Evolutionary conservation across 306 rosid genomes (phyloP).

Genomic region (Quillaja saponaria): DNA sequence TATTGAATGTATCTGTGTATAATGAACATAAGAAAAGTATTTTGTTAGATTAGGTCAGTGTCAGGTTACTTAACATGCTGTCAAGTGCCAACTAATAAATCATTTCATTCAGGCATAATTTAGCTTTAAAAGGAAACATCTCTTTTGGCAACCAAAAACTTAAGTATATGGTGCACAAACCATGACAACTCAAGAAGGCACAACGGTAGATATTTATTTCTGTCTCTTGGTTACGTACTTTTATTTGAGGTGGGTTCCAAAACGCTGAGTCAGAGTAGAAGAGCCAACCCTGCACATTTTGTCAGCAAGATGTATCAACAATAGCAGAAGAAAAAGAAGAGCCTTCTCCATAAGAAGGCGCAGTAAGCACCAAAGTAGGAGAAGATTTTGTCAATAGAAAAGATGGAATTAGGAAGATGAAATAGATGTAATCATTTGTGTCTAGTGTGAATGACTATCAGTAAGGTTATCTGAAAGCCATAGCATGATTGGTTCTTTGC

Average conservation of each 20-base stretch:
- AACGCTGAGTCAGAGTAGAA: slow-evolving; percentile 79
- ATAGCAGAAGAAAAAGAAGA: too few species aligned
- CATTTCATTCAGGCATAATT: background rate
- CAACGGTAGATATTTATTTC: background rate
- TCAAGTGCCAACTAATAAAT: too few species aligned
- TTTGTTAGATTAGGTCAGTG: background rate
- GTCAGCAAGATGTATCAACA: slow-evolving; percentile 27
- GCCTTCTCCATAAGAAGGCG: too few species aligned
- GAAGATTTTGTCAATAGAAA: too few species aligned
- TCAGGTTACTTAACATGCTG: background rate
- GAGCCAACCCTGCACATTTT: slow-evolving; percentile 84
- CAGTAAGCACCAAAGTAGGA: too few species aligned
- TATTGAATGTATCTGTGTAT: background rate
- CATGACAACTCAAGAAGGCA: slow-evolving; percentile 16
- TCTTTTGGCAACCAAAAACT: background rate
- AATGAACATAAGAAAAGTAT: background rate
- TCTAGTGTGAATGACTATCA: too few species aligned
- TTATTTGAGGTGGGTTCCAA: slow-evolving; percentile 96
- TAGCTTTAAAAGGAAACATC: slow-evolving; percentile 11
- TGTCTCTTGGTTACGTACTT: slow-evolving; percentile 47
- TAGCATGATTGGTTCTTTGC: too few species aligned
- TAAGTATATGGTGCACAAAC: slow-evolving; percentile 8
- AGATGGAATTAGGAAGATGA: too few species aligned
- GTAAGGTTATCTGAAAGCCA: too few species aligned
- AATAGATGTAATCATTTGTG: too few species aligned